Base-by-base conservation (phyloP, 2,329 filamentous ascomycete genomes). In the Aspergillus sp. region DNA sequence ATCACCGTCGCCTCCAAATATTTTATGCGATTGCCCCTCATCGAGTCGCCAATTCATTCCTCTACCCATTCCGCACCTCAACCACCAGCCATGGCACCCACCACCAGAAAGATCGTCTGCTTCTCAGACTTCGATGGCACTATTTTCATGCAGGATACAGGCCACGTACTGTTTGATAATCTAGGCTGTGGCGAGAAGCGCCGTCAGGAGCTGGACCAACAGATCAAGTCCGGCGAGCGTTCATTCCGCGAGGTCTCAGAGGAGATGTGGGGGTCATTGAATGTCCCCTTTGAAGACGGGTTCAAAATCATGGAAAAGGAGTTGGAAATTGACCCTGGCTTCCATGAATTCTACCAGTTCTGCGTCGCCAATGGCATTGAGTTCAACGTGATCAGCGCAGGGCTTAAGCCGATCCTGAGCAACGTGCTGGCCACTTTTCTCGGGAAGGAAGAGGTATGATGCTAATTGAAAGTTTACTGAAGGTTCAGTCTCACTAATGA, bases 91-190 rank as follows among this genome's bases (percentile, higher is more conserved):
- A 60, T 62, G 43, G 17, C 62, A 7, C 47, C 40, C 41, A 52
- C 64, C 33, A 77, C 73, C 54, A 67, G 77, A 69, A 78, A 79
- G 64, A 77, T 79, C 35, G 73, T 78, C 52, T 76, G 76, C 61
- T 79, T 79, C 61, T 79, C 77, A 60, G 86, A 89, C 72, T 89
- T 90, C 64, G 86, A 89, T 70, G 86, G 86, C 61, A 89, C 86
- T 4, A 90, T 90, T 62, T 88, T 88, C 77, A 86, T 87, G 80
- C 85, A 88, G 78, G 85, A 88, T 64, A 88, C 84, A 2, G 87
- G 87, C 45, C 86, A 89, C 69, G 82, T 89, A 62, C 82, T 90
- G 50, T 87, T 89, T 72, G 86, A 89, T 69, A 79, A 79, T 64
- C 81, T 86, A 63, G 86, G 87, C 52, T 88, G 86, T 71, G 86